Conservation (phyloP, 176 grass and related monocot species). For the Aegilops bicornis region DNA sequence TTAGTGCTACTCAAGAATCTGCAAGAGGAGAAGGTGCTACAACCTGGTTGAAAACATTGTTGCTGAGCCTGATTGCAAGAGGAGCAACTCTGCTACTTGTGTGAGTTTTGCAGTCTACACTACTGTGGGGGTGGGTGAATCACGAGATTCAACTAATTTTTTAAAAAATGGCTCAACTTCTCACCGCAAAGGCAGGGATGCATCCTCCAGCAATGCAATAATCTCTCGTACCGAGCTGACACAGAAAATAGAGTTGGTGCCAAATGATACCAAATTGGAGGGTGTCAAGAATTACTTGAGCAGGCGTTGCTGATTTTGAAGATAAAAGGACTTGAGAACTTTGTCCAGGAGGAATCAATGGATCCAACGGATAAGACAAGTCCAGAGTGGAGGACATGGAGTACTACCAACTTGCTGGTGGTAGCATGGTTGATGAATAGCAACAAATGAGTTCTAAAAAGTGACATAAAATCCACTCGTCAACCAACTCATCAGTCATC, state of each 20-base stretch:
- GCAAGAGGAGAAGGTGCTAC: no score
- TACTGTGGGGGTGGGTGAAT: not conserved
- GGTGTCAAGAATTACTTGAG: not conserved
- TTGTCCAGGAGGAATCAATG: not conserved
- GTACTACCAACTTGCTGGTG: not conserved
- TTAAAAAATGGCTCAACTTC: not conserved
- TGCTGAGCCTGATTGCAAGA: no score
- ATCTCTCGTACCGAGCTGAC: not conserved
- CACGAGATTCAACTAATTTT: not conserved
- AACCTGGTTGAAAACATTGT: no score
- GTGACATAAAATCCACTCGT: no score
- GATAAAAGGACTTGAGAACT: not conserved
- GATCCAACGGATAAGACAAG: not conserved
- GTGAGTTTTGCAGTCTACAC: no score
- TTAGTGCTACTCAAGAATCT: no score
- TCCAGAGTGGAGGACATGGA: not conserved
- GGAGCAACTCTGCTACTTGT: no score
- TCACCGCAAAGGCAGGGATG: not conserved
- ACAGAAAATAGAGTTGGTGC: not conserved
- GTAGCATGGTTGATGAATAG: not conserved
- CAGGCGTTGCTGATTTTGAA: not conserved
- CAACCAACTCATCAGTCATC: no score
- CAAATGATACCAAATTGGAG: not conserved
- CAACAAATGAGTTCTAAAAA: no score
- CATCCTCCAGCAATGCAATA: not conserved